Conservation (phyloP, 257 asterid species). For the Phtheirospermum japonicum region DNA sequence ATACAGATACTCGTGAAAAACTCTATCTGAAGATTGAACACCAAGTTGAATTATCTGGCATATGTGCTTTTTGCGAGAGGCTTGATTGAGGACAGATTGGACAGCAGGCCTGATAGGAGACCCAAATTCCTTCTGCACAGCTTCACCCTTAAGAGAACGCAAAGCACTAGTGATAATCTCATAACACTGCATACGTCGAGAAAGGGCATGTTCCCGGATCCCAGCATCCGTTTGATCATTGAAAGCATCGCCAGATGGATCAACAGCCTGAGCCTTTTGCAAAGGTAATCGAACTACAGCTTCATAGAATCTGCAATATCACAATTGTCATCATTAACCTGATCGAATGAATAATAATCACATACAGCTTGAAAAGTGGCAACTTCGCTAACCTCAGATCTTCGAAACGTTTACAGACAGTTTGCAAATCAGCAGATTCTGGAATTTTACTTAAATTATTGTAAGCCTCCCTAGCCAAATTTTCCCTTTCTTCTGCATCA, state of each 20-base stretch:
- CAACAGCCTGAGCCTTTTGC: constrained; percentile 90
- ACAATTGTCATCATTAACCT: constrained; percentile 27
- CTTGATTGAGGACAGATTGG: constrained; percentile 73
- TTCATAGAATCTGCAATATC: constrained; percentile 81
- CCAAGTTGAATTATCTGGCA: constrained; percentile 95
- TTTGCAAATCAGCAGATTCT: constrained; percentile 79
- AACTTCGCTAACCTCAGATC: constrained; percentile 72
- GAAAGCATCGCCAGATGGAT: constrained; percentile 87
- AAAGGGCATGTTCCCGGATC: constrained; percentile 71
- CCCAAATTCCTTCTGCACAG: constrained; percentile 64
- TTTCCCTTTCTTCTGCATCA: constrained; percentile 68
- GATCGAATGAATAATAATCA: constrained; percentile 14
- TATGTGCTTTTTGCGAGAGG: constrained; percentile 71
- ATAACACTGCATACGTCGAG: constrained; percentile 84
- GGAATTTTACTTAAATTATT: constrained; percentile 79
- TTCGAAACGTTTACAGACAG: constrained; percentile 94
- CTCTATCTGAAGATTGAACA: constrained; percentile 84
- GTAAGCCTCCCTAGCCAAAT: constrained; percentile 88
- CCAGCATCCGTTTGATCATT: constrained; percentile 81
- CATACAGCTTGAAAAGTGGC: constrained; percentile 13
- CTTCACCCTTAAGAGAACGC: constrained; percentile 69
- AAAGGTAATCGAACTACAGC: constrained; percentile 90
- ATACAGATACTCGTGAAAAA: constrained; percentile 82
- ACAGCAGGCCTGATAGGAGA: constrained; percentile 76
- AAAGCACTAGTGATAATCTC: constrained; percentile 75